phyloP scores from a whole-genome alignment of 2,329 filamentous ascomycete genomes.

The Dactylellina leptospora region DNA sequence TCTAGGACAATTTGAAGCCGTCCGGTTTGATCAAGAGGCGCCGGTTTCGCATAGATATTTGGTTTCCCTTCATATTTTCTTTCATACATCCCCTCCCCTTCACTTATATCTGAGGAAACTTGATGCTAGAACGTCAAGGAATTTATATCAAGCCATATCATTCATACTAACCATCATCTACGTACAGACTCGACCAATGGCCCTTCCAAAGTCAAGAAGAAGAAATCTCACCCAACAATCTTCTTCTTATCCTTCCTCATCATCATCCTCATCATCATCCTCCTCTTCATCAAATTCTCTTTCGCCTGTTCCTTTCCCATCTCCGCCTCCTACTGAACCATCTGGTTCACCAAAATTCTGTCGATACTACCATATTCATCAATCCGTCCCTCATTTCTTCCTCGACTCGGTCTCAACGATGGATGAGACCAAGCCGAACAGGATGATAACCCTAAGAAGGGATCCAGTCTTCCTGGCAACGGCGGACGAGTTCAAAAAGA shows the following conservation, averaged over 20 bases:
- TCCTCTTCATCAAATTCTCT: slow-evolving; percentile 39
- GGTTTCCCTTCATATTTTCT: background rate
- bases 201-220: slow-evolving; percentile 50
- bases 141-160: background rate
- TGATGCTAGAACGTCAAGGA: background rate
- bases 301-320: slow-evolving; percentile 47
- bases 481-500: slow-evolving; percentile 32
- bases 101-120: background rate
- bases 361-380: background rate
- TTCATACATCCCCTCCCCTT: background rate
- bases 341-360: slow-evolving; percentile 36
- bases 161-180: background rate
- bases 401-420: slow-evolving; percentile 33
- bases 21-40: too few species aligned
- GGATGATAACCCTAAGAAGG: background rate
- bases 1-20: too few species aligned
- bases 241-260: slow-evolving; percentile 27
- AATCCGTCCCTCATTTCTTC: slow-evolving; percentile 31
- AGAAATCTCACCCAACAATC: slow-evolving; percentile 37
- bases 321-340: slow-evolving; percentile 44
- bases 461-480: slow-evolving; percentile 8
- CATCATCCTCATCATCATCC: slow-evolving; percentile 31
- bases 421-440: slow-evolving; percentile 36
- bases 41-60: too few species aligned
- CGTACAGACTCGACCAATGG: slow-evolving; percentile 47